Base-by-base conservation (phyloP, 2,329 filamentous ascomycete genomes). In the Cordyceps fumosorosea region DNA sequence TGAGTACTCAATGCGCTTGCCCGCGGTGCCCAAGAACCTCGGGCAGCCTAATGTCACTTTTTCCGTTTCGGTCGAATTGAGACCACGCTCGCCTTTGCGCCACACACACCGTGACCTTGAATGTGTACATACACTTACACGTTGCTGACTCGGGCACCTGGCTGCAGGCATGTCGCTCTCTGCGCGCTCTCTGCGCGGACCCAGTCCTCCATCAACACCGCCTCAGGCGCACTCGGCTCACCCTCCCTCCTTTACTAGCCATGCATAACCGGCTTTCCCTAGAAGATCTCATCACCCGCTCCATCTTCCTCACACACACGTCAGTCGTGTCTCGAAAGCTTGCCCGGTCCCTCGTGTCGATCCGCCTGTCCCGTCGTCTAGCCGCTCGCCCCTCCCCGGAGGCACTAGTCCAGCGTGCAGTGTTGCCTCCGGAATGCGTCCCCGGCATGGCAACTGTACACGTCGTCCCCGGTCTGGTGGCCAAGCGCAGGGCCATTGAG, bases 281-380 rank as follows among this genome's bases (percentile, higher is more conserved):
- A 2, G 73, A 83, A 44, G 84, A 88, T 62, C 84, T 90, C 16
- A 85, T 87, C 58, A 74, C 78, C 24, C 81, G 86, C 47, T 81
- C 79, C 71, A 89, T 91, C 69, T 88, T 89, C 73, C 74, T 89
- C 48, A 88, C 86, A 47, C 78, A 81, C 60, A 90, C 85, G 16
- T 84, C 87, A 40, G 79, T 87, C 52, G 81, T 87, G 26, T 88
- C 87, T 3, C 82, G 86, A 22, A 78, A 80, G 24, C 80, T 91
- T 3, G 84, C 83, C 52, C 82, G 86, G 62, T 87, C 81, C 16
- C 78, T 91, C 3, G 83, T 86, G 6, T 82, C 83, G 57, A 90
- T 90, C 68, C 83, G 84, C 34, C 79, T 91, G 5, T 83, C 86
- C 29, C 82, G 84, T 54, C 81, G 82, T 12, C 78, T 90, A 2